Evolutionary conservation across 805 yeast genomes (phyloP), one percentile per base, ranked within the genome.

Genomic region (Candida patagonica): DNA sequence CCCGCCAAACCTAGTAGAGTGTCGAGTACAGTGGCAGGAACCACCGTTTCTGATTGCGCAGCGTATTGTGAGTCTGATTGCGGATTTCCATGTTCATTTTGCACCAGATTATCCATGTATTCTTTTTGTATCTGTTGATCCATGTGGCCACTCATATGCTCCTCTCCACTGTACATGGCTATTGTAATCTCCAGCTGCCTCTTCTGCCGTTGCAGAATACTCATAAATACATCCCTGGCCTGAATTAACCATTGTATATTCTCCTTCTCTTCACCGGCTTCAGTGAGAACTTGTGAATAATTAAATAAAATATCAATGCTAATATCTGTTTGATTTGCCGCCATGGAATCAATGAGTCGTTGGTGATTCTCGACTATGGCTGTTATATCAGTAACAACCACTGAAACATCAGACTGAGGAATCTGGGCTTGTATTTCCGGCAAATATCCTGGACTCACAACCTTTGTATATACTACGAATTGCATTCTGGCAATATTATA

Each of bases 401-500:
- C 42, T 25, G 37, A 35, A 23, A 26, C 16, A 7, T 10, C 23
- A 21, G 27, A 17, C 16, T n/a, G 16, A 15, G 22, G 6, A 23
- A 33, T 33, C 13, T 23, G 13, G 12, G 22, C 27, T 13, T 20
- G 24, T 29, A 29, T 29, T 29, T 29, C 31, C 30, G 40, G 29
- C 26, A 46, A 17, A 12, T 35, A 17, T 7, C 51, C 50, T 1
- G 44, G 34, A 26, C 69, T 69, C 36, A 63, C 57, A 44, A 68
- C 73, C 37, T 69, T 71, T 46, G 58, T 62, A 52, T 76, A 76
- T 0, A 80, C 80, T 42, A 72, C 76, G 45, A 71, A 77, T 17
- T 76, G 56, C 45, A 80, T 61, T 42, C 89, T 55, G 15, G 75
- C 66, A 2, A 74, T 60, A 56, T 80, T 81, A 54, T 79, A 80